Evolutionary conservation across 2,329 filamentous ascomycete species (phyloP), one percentile per base, ranked within the genome.

Genomic region (Penicillium sp.): DNA sequence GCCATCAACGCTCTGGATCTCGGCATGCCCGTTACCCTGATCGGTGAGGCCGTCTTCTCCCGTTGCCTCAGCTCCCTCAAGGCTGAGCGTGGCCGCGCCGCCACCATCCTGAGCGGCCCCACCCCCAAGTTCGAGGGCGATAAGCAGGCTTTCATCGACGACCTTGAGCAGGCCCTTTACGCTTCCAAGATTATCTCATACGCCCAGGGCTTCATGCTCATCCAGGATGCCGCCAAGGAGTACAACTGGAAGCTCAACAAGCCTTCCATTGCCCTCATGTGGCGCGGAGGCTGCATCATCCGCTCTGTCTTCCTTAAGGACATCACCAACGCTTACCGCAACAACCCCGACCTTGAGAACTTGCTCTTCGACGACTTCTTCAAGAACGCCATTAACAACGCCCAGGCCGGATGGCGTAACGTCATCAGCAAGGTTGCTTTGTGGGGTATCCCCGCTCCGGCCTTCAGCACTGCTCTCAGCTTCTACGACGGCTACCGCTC

Each of bases 161-260:
- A 99, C 75, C 88, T 99, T 44, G 93, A 99, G 82, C 93, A 99
- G 81, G 93, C 92, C 62, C 84, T 99, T 55, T 99, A 99, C 72
- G 93, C 93, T 62, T 97, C 92, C 69, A 99, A 99, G 88, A 99
- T 99, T 72, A 96, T 99, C 77, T 99, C 93, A 16, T 99, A 99
- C 73, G 90, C 93, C 60, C 93, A 99, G 79, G 93, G 93, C 72
- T 99, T 99, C 84, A 97, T 97, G 92, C 83, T 99, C 70, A 97
- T 99, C 83, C 92, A 97, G 80, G 87, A 95, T 78, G 89, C 93
- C 64, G 93, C 92, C 75, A 90, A 87, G 76, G 89, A 97, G 75
- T 99, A 95, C 80, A 76, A 77, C 64, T 99, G 93, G 93, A 96
- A 96, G 83, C 87, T 99, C 64, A 96, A 99, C 87, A 97, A 97